Evolutionary conservation across 768 basidiomycete genomes (phyloP), one percentile per base, ranked within the genome.

Genomic region (Leccinum uliginosum): DNA sequence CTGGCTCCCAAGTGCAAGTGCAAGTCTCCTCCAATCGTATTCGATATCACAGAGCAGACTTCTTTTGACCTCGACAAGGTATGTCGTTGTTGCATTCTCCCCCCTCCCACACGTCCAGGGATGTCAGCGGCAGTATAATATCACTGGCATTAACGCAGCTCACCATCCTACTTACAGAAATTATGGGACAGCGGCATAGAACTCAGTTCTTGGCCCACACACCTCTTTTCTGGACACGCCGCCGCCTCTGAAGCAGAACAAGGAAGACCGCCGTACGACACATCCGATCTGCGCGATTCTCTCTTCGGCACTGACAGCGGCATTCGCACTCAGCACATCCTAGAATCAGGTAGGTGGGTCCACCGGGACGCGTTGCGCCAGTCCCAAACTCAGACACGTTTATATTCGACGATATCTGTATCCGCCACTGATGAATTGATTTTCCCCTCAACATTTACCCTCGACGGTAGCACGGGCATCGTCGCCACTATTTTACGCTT

Each of bases 21-120:
- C 43, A 19, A 6, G 61, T 60, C 4, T 26, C 17, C n/a, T 19
- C 50, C 52, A 40, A 52, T 63, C 50, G 23, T 54, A 35, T 67
- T 95, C 58, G 75, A 67, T 30, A 75, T 97, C 23, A 76, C 73
- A 17, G 94, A 97, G 65, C 87, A 91, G 65, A 93, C 89, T 0
- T 89, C 89, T 2, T 96, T 92, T 67, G 94, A 95, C 66, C 77
- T 96, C 4, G 94, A 97, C 77, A 96, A 97, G 83, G 94, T 91
- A 60, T 67, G 78, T 57, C 35, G 9, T 38, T 10, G 4, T 38
- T 38, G 38, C n/a, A n/a, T 38, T 8, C 17, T 4, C 35, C 35
- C 5, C 38, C 38, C n/a, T n/a, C 38, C 45, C 11, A 12, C 12
- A 19, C 34, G 24, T 12, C 32, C 6, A 4, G 43, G 21, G 19